Conservation (phyloP, 2,329 filamentous ascomycete genomes). For the Alternaria sp. region DNA sequence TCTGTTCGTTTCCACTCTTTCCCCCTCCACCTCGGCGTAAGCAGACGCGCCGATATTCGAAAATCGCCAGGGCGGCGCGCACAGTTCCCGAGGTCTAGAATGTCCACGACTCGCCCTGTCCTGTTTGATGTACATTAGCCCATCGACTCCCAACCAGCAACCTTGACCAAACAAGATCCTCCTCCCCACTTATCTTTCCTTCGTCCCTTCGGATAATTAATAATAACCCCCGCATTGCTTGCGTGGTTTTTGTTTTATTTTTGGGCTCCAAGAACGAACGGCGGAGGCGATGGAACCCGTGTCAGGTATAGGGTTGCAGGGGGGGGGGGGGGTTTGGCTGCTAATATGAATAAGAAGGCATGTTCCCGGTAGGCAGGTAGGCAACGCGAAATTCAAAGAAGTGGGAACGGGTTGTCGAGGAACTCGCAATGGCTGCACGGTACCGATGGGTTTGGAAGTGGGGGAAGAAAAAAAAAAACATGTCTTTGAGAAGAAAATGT, state of each 20-base stretch:
- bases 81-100: neutral
- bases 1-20: neutral
- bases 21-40: neutral
- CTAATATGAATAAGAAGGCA: neutral
- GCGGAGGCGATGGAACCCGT: too few relatives aligned
- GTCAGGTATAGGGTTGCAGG: neutral
- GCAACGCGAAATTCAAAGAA: neutral
- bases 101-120: slow-evolving; percentile 3
- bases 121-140: slow-evolving; percentile 9
- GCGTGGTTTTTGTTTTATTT: neutral
- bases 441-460: too few relatives aligned
- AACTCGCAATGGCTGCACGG: neutral
- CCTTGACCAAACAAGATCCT: neutral
- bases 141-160: neutral
- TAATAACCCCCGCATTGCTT: neutral
- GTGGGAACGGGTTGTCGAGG: neutral
- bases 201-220: neutral
- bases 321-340: neutral
- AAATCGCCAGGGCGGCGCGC: neutral
- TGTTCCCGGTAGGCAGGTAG: neutral
- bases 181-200: too few relatives aligned
- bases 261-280: too few relatives aligned
- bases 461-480: too few relatives aligned
- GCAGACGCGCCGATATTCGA: neutral
- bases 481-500: too few relatives aligned